phyloP scores from a whole-genome alignment of 169 alveolate genomes.

The Plasmodium vivax region DNA sequence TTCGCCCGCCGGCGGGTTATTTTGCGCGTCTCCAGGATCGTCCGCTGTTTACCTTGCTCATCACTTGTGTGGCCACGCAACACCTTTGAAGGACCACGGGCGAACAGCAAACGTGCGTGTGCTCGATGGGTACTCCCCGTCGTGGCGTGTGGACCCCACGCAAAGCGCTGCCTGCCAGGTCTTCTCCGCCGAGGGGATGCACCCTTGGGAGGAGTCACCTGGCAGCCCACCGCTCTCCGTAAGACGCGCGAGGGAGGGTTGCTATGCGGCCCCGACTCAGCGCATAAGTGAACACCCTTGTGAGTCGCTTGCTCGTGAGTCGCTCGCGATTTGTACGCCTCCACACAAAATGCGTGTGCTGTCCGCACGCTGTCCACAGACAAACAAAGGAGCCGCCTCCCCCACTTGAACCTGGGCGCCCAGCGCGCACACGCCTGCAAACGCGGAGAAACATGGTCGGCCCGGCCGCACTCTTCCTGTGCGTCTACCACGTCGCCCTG shows the following conservation, averaged over 20 bases:
- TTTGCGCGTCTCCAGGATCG: too few relatives aligned
- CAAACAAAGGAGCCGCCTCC: too few relatives aligned
- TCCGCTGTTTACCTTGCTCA: background rate
- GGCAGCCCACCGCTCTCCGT: too few relatives aligned
- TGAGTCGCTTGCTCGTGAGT: too few relatives aligned
- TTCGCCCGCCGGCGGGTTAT: background rate
- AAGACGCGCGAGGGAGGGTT: too few relatives aligned
- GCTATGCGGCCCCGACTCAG: too few relatives aligned
- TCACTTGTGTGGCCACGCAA: background rate
- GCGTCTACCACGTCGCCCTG: constrained; percentile 13
- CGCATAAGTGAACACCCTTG: too few relatives aligned
- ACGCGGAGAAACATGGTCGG: constrained; percentile 14
- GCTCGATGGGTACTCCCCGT: background rate
- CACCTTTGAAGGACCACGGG: background rate
- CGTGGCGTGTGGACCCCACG: background rate
- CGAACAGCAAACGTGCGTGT: background rate
- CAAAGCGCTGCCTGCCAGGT: background rate
- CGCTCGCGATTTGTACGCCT: too few relatives aligned
- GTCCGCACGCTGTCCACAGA: too few relatives aligned
- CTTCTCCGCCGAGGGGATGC: background rate
- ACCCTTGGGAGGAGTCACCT: background rate
- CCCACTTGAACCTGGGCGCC: too few relatives aligned
- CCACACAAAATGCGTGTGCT: too few relatives aligned
- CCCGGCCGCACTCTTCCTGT: constrained; percentile 5
- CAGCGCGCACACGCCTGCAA: too few relatives aligned